phyloP scores from a whole-genome alignment of 2,329 filamentous ascomycete genomes.

The Aspergillus phoenicis region DNA sequence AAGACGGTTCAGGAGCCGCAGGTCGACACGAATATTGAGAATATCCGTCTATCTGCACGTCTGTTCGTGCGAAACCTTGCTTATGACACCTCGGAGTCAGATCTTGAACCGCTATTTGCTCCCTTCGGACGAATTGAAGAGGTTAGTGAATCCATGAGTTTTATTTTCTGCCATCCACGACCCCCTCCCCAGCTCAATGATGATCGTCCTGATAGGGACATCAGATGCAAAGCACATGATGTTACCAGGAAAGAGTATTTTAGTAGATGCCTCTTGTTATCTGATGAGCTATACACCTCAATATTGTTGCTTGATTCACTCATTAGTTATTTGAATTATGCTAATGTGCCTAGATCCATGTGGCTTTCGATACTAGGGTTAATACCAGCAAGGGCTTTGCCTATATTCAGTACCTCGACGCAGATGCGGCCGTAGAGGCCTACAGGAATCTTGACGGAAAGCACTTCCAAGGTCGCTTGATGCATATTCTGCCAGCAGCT shows the following conservation, averaged over 20 bases:
- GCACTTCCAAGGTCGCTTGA: constrained; percentile 86
- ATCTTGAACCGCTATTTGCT: constrained; percentile 70
- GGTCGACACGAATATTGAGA: constrained; percentile 55
- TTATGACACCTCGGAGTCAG: constrained; percentile 75
- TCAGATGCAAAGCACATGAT: constrained; percentile 95
- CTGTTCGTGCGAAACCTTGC: constrained; percentile 88
- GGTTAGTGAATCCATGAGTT: constrained; percentile 62
- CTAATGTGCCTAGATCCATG: constrained; percentile 72
- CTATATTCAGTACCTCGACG: constrained; percentile 75
- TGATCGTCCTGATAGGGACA: constrained; percentile 99
- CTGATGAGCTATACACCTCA: constrained; percentile 60
- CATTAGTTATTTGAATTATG: constrained; percentile 29
- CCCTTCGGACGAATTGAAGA: constrained; percentile 78
- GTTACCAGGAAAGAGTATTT: constrained; percentile 87
- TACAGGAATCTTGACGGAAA: constrained; percentile 78
- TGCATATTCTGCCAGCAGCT: constrained; percentile 85
- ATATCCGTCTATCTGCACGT: constrained; percentile 71
- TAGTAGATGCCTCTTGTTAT: constrained; percentile 98
- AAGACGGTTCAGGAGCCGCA: constrained; percentile 23
- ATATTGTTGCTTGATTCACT: constrained; percentile 25
- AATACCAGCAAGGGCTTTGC: constrained; percentile 86
- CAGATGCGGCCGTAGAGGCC: constrained; percentile 74
- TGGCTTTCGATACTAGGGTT: constrained; percentile 71
- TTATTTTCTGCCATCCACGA: constrained; percentile 18
- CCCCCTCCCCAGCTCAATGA: constrained; percentile 61